Evolutionary conservation across 2,329 filamentous ascomycete genomes (phyloP).

Genomic region (Aspergillus sp.): DNA sequence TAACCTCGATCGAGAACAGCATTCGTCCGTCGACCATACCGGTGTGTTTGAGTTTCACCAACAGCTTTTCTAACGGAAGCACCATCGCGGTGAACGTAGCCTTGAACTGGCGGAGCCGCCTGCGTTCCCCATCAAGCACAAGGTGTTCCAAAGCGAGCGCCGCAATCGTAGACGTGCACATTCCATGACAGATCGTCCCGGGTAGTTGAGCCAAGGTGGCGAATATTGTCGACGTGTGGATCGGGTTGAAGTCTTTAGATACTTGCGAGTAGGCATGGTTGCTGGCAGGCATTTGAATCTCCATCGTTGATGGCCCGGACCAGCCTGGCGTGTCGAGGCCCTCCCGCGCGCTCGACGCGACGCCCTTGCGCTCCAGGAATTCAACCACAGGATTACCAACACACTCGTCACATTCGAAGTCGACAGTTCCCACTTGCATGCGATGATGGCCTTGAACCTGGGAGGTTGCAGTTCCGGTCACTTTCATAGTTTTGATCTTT

Average conservation of each 20-base stretch:
- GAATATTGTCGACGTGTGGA: conserved; percentile 93
- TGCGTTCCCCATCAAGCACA: conserved; percentile 84
- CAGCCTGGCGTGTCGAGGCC: conserved; percentile 10
- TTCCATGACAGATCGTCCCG: conserved; percentile 94
- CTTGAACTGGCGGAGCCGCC: conserved; percentile 90
- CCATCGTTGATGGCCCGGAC: conserved; percentile 46
- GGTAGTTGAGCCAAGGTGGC: conserved; percentile 90
- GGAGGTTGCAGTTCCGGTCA: conserved; percentile 9
- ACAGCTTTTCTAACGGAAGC: conserved; percentile 85
- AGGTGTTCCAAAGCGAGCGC: conserved; percentile 91
- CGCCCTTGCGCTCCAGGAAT: conserved; percentile 17
- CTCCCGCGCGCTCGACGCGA: not conserved
- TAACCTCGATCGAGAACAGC: conserved; percentile 94
- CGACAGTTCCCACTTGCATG: conserved; percentile 5
- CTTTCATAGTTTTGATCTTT: conserved; percentile 1
- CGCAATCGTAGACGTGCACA: conserved; percentile 96
- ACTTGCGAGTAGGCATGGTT: conserved; percentile 95
- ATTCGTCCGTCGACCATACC: conserved; percentile 96
- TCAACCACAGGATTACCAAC: conserved; percentile 17
- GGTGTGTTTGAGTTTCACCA: conserved; percentile 87
- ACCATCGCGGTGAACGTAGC: conserved; percentile 94
- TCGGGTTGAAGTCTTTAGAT: conserved; percentile 95
- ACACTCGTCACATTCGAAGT: conserved; percentile 10
- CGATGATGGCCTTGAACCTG: not conserved
- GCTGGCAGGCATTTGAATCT: conserved; percentile 81